phyloP scores from a whole-genome alignment of 2,329 filamentous ascomycete species.

The Colletotrichum sp. region DNA sequence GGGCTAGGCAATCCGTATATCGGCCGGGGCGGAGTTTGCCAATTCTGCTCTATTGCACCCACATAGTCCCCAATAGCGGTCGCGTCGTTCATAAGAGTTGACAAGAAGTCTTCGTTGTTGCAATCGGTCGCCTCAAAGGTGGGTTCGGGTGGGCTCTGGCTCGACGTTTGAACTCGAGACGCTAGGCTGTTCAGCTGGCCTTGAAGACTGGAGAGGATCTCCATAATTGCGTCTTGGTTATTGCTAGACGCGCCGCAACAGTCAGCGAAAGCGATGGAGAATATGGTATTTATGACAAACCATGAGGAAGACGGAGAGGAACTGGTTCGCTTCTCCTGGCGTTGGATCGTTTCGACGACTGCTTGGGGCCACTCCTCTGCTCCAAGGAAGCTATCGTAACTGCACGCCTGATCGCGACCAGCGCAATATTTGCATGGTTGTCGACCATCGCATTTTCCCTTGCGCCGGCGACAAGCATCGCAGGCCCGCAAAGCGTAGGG shows the following conservation, averaged over 20 bases:
- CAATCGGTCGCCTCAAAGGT: not conserved
- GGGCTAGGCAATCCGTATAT: slow-evolving; percentile 31
- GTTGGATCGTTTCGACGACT: not conserved
- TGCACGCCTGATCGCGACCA: slow-evolving; percentile 19
- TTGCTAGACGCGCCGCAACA: not conserved
- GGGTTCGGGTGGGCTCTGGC: not conserved
- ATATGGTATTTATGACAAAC: not conserved
- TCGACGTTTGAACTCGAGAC: not conserved
- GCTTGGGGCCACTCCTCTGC: not conserved
- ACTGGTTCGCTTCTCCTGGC: not conserved
- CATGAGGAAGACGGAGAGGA: not conserved
- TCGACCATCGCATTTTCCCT: slow-evolving; percentile 27
- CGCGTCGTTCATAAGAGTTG: not conserved
- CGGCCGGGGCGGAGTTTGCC: not conserved
- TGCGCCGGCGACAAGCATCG: slow-evolving; percentile 27
- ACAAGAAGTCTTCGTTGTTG: not conserved
- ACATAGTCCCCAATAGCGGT: not conserved
- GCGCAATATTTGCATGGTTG: slow-evolving; percentile 25
- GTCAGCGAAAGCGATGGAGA: not conserved
- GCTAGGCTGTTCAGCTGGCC: slow-evolving; percentile 5
- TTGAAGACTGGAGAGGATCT: not conserved
- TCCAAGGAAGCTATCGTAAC: slow-evolving; percentile 5
- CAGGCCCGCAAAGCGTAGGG: slow-evolving; percentile 27
- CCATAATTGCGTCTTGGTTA: not conserved
- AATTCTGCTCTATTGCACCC: not conserved